Evolutionary conservation across 225 moss, liverwort and hornwort species (phyloP), one percentile per base, ranked within the genome.

Genomic region (Pseudoscleropodium purum): DNA sequence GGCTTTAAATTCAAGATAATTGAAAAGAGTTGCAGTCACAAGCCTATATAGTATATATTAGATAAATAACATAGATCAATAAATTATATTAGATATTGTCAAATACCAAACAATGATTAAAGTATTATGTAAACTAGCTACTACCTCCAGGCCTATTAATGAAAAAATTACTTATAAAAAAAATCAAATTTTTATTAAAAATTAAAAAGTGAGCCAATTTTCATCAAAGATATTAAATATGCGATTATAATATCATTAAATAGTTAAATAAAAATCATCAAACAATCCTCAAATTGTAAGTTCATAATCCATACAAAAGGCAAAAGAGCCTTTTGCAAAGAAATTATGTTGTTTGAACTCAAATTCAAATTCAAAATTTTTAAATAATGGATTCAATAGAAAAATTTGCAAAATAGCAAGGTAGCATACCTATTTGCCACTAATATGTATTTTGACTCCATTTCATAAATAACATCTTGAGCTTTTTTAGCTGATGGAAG

Each of bases 351-450:
- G 13, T 65, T 64, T n/a, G 23, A 54, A 45, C 45, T 24, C 9
- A 3, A 47, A 70, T 81, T 43, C 1, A 27, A 65, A 37, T 16
- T 11, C 6, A 45, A 14, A 47, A 67, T 33, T 37, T 34, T 4
- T 25, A 24, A 77, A 52, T 18, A 43, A 74, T 26, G 15, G 63
- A 23, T 29, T 51, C 4, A 75, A 33, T 39, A 45, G 24, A 25
- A 78, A 60, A 59, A 86, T n/a, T 65, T 80, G 6, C 30, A 21
- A 18, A 63, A 87, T 37, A 45, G 43, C 9, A 56, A 20, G 20
- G 5, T 91, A 26, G 11, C 24, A 72, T 90, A 93, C 94, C 93
- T 94, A 27, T 90, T 90, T 25, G 82, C 91, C 11, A 94, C 62
- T 56, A 73, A 24, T 51, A 94, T 13, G 65, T 86, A 67, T 1